These are phyloP conservation scores for Xylaria hypoxylon DNA, from an alignment of 2,329 filamentous ascomycete species.

Conservation along the genomic window DNA sequence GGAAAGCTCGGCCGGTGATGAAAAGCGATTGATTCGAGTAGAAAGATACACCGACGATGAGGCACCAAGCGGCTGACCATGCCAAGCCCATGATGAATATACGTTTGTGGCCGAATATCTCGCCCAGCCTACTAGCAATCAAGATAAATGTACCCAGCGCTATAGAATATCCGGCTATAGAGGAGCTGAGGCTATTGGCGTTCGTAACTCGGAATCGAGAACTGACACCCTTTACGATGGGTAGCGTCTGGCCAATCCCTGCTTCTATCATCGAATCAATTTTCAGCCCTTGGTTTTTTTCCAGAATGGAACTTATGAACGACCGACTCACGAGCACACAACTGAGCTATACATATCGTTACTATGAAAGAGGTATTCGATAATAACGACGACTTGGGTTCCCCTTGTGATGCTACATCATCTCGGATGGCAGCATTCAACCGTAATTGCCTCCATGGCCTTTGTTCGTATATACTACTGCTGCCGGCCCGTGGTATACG, in stretches of 20 bases:
- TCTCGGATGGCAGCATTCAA: not conserved
- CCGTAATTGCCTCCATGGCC: constrained; percentile 20
- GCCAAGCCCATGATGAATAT: constrained; percentile 65
- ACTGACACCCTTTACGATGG: constrained; percentile 62
- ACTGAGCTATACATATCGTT: constrained; percentile 60
- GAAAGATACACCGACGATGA: constrained; percentile 59
- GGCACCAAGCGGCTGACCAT: constrained; percentile 67
- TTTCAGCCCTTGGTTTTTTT: not conserved
- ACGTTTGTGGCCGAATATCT: constrained; percentile 67
- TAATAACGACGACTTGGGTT: constrained; percentile 32
- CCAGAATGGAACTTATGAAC: not conserved
- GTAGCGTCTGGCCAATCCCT: constrained; percentile 60
- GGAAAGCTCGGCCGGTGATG: constrained; percentile 64
- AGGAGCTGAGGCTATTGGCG: constrained; percentile 64
- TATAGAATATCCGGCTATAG: constrained; percentile 67
- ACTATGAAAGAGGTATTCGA: constrained; percentile 55
- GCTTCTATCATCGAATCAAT: constrained; percentile 49
- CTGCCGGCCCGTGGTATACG: constrained; percentile 17
- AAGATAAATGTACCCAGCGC: constrained; percentile 69
- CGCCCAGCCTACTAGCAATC: constrained; percentile 66
- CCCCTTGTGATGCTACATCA: constrained; percentile 17
- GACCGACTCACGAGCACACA: constrained; percentile 53
- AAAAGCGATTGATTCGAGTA: constrained; percentile 55
- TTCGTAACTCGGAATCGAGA: constrained; percentile 58
- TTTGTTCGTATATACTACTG: constrained; percentile 27